Base-by-base conservation (phyloP, 148 eudicot species). In the Fallopia convolvulus region DNA sequence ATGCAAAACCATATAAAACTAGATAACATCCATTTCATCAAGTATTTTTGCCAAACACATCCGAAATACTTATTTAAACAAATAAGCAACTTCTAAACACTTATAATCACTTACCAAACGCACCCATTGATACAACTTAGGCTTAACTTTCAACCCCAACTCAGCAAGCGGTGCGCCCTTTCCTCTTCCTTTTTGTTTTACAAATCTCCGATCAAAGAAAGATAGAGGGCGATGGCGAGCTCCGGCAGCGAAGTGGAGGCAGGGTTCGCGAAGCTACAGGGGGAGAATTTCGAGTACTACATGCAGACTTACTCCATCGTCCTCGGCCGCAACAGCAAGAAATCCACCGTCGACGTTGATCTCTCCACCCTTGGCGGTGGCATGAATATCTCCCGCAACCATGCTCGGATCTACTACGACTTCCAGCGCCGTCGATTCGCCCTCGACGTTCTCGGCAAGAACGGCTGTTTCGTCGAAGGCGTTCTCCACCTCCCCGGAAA, bases 271-370 rank as follows among this genome's bases (percentile, higher is more conserved):
- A 95, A 92, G 80, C 94, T 95, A 0, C 99, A 95, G 70, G 97
- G 99, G 41, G 97, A 95, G 65, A 97, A 92, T 75, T 95, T 95
- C 86, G 99, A 95, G 88, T 95, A 92, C 80, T 95, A 89, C 85
- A 94, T 92, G 98, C 98, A 94, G 79, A 94, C 94, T n/a, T 94
- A 94, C 90, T 92, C 98, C 21, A 95, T 95, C 26, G 78, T 95
- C 20, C 86, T 92, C 18, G 99, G 99, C 60, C 88, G 99, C 4
- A 92, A 91, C 83, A 86, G 90, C 41, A 95, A 92, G 81, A 95
- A 92, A 78, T 95, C 97, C 9, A 79, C 97, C n/a, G 99, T 95
- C 14, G 99, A 95, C 63, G 97, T 95, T 71, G 99, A 95, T 49
- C 90, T 95, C 55, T 83, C 97, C 50, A 90, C 96, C 70, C 86